Evolutionary conservation across 2,329 filamentous ascomycete genomes (phyloP).

Genomic region (Ophiognomonia clavigignenti-juglandacearum): DNA sequence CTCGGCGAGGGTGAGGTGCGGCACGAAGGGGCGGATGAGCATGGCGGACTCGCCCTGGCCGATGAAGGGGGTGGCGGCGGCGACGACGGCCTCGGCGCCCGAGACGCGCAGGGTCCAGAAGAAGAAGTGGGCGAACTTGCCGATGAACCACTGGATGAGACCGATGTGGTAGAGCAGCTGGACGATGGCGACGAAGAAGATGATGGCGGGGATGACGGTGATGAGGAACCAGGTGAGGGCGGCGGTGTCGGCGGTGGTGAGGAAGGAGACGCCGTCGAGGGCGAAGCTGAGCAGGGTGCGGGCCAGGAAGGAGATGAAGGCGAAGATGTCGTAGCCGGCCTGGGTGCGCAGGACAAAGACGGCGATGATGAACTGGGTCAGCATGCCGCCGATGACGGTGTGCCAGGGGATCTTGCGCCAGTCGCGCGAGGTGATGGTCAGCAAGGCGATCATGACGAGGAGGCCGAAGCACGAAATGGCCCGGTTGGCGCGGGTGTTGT

Average conservation of each 20-base stretch:
- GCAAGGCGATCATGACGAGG: constrained; percentile 59
- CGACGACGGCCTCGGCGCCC: constrained; percentile 86
- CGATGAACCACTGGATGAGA: constrained; percentile 82
- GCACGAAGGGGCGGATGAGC: constrained; percentile 82
- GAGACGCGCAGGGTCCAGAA: constrained; percentile 87
- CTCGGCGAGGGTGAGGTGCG: constrained; percentile 81
- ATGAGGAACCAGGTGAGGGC: constrained; percentile 64
- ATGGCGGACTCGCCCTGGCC: constrained; percentile 92
- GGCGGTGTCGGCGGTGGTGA: constrained; percentile 48
- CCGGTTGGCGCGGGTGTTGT: constrained; percentile 78
- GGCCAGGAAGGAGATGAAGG: constrained; percentile 75
- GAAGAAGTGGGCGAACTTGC: constrained; percentile 84
- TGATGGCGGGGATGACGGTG: constrained; percentile 80
- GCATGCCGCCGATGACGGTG: constrained; percentile 83
- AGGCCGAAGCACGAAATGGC: constrained; percentile 78
- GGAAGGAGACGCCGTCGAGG: constrained; percentile 65
- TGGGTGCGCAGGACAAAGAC: constrained; percentile 80
- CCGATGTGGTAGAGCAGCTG: constrained; percentile 79
- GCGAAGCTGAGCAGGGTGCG: constrained; percentile 73
- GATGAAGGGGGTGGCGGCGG: constrained; percentile 88
- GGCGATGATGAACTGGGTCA: constrained; percentile 81
- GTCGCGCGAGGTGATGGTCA: constrained; percentile 69
- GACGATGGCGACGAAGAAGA: constrained; percentile 94
- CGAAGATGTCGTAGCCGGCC: constrained; percentile 86
- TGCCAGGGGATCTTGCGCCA: constrained; percentile 64